Conservation (phyloP, 2,329 filamentous ascomycete genomes). For the Hypoxylon sp. region DNA sequence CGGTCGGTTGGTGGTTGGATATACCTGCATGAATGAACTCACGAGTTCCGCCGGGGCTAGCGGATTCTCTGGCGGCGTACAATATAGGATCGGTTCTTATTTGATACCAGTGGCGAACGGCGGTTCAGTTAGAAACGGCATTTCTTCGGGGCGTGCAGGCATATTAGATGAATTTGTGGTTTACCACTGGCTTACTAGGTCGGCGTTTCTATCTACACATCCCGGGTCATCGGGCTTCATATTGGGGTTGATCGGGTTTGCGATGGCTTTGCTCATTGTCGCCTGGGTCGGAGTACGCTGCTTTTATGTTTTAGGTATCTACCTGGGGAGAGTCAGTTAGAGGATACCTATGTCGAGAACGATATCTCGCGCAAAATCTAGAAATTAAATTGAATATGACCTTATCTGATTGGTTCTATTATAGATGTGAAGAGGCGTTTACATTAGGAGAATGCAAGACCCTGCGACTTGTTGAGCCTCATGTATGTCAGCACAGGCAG, state of each 20-base stretch:
- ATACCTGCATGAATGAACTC: conserved; percentile 29
- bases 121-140: conserved; percentile 25
- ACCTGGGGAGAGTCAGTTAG: conserved; percentile 18
- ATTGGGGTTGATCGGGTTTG: conserved; percentile 2
- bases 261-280: conserved; percentile 6
- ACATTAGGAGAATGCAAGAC: neutral
- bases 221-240: conserved; percentile 15
- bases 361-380: neutral
- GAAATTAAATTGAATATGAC: conserved; percentile 9
- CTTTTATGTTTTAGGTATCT: conserved; percentile 11
- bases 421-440: neutral
- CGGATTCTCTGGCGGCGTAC: conserved; percentile 25
- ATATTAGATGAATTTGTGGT: conserved; percentile 23
- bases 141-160: conserved; percentile 7
- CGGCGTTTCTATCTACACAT: conserved; percentile 14
- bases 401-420: neutral
- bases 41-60: conserved; percentile 27
- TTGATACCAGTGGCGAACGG: conserved; percentile 33
- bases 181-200: conserved; percentile 3
- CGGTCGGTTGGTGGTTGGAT: conserved; percentile 16
- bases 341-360: conserved; percentile 14
- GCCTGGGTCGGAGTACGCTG: conserved; percentile 5
- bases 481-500: neutral
- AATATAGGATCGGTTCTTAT: conserved; percentile 19
- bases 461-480: neutral